Conservation (phyloP, 495 filamentous ascomycete species). For the Copromyces sp. region DNA sequence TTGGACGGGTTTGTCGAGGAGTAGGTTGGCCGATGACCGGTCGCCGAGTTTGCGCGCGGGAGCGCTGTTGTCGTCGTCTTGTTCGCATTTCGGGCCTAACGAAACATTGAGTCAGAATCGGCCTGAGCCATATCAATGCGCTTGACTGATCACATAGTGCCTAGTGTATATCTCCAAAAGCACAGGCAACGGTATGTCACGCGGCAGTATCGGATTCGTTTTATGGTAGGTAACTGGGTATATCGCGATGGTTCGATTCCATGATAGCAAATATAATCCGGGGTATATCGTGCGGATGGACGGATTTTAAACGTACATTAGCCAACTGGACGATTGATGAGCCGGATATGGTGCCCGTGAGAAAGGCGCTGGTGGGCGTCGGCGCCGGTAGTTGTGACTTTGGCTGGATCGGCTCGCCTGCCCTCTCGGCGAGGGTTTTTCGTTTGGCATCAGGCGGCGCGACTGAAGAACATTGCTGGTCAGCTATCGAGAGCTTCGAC, state of each 20-base stretch:
- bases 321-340: slow-evolving; percentile 14
- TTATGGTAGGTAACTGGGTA: not conserved
- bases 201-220: not conserved
- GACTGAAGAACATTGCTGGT: slow-evolving; percentile 16
- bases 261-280: not conserved
- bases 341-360: slow-evolving; percentile 8
- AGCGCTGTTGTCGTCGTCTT: not conserved
- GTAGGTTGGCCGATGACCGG: slow-evolving; percentile 3
- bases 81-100: slow-evolving; percentile 3
- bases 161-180: not conserved
- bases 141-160: not conserved
- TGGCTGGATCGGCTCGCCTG: slow-evolving; percentile 33
- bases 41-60: not conserved
- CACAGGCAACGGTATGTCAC: not conserved
- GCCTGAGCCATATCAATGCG: not conserved
- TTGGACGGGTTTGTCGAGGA: slow-evolving; percentile 25
- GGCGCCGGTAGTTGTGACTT: slow-evolving; percentile 17
- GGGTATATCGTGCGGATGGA: not conserved
- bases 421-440: slow-evolving; percentile 48
- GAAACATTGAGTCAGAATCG: not conserved
- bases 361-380: not conserved
- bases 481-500: slow-evolving; percentile 5
- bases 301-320: slow-evolving; percentile 5
- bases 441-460: slow-evolving; percentile 45
- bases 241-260: not conserved